Evolutionary conservation across 352 stramenopile species (phyloP).

Genomic region (Phytophthora megakarya): DNA sequence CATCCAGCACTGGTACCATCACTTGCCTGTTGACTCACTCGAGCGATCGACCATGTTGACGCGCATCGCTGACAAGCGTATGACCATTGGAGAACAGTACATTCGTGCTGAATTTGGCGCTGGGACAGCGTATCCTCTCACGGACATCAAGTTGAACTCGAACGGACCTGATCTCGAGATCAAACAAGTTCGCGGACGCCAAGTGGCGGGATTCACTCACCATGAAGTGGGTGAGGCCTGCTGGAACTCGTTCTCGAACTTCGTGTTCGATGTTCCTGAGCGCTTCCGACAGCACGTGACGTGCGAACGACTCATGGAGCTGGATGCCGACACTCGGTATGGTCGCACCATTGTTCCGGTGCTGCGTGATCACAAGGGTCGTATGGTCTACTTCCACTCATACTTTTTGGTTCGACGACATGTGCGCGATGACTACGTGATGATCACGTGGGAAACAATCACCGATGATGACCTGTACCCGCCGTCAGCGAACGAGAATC

Average conservation of each 20-base stretch:
- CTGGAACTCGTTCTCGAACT: constrained; percentile 84
- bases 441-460: constrained; percentile 79
- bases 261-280: constrained; percentile 69
- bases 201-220: constrained; percentile 61
- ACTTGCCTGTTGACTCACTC: constrained; percentile 63
- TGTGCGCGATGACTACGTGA: constrained; percentile 56
- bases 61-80: constrained; percentile 59
- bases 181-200: constrained; percentile 68
- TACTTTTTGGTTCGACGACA: constrained; percentile 75
- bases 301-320: constrained; percentile 76
- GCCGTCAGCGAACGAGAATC: constrained; percentile 38
- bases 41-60: constrained; percentile 55
- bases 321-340: constrained; percentile 81
- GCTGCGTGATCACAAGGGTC: constrained; percentile 61
- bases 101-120: constrained; percentile 58
- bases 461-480: constrained; percentile 71
- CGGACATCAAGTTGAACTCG: constrained; percentile 83
- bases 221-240: constrained; percentile 64
- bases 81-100: constrained; percentile 56
- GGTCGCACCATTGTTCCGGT: constrained; percentile 74
- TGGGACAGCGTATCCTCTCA: constrained; percentile 56
- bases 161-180: constrained; percentile 84
- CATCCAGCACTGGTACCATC: constrained; percentile 75
- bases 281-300: constrained; percentile 70
- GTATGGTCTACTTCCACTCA: constrained; percentile 78